Conservation (phyloP, 805 yeast genomes). For the Metschnikowia aberdeeniae region DNA sequence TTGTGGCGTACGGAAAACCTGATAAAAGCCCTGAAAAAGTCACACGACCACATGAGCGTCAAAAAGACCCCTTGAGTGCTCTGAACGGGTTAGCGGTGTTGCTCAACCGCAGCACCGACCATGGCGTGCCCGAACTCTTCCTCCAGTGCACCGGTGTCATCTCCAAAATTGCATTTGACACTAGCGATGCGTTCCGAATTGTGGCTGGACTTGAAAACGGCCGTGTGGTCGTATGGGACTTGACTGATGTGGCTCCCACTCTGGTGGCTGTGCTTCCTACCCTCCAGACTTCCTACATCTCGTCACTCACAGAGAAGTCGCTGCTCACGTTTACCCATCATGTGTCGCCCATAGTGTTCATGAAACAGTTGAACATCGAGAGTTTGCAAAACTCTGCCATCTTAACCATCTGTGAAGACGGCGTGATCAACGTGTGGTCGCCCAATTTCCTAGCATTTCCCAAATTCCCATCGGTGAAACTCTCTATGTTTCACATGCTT, state of each 20-base stretch:
- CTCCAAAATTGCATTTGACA: constrained; percentile 37
- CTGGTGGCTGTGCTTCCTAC: constrained; percentile 18
- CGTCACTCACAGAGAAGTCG: constrained; percentile 3
- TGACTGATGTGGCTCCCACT: constrained; percentile 17
- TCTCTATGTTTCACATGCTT: background rate
- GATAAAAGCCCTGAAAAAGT: background rate
- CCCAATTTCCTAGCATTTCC: constrained; percentile 19
- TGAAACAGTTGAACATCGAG: constrained; percentile 10
- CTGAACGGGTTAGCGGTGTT: constrained; percentile 26
- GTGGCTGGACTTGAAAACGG: constrained; percentile 51
- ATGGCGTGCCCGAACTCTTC: constrained; percentile 32
- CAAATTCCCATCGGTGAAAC: constrained; percentile 12
- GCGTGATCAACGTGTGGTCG: constrained; percentile 19
- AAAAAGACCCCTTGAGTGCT: constrained; percentile 5
- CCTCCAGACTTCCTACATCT: constrained; percentile 15
- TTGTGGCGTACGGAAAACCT: constrained; percentile 14
- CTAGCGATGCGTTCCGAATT: constrained; percentile 33
- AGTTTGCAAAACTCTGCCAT: constrained; percentile 11
- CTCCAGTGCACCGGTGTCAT: constrained; percentile 41
- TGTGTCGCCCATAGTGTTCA: constrained; percentile 12
- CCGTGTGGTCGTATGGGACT: constrained; percentile 48
- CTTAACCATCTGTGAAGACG: constrained; percentile 15
- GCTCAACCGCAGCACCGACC: constrained; percentile 28
- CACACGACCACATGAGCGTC: background rate
- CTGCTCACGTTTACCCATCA: constrained; percentile 10